These are phyloP conservation scores for Sonneratia caseolaris DNA, from an alignment of 345 rosid species.

Conservation along the genomic window DNA sequence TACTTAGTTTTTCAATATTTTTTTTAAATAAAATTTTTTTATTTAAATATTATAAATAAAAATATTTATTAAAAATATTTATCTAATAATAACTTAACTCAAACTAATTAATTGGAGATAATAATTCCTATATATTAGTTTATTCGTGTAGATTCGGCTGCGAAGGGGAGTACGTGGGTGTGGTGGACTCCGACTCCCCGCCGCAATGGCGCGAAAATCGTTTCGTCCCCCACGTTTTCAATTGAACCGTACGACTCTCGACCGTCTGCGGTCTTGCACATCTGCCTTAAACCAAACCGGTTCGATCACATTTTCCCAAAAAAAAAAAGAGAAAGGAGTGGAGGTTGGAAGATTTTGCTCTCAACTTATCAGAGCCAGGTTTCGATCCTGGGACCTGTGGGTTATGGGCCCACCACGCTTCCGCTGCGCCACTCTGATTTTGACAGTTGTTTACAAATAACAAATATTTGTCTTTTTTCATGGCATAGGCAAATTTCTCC, in stretches of 20 bases:
- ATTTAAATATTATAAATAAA: too few species aligned
- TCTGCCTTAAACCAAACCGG: background rate
- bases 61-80: too few species aligned
- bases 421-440: slow-evolving; percentile 86
- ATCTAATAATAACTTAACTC: too few species aligned
- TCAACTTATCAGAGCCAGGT: slow-evolving; percentile 44
- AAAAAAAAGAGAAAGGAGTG: background rate
- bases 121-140: too few species aligned
- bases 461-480: too few species aligned
- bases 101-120: too few species aligned
- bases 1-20: too few species aligned
- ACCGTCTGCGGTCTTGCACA: background rate
- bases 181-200: background rate
- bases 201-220: background rate
- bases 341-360: background rate
- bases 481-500: too few species aligned
- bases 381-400: slow-evolving; percentile 82
- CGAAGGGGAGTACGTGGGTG: background rate
- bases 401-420: slow-evolving; percentile 85
- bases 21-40: too few species aligned
- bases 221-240: too few species aligned
- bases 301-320: background rate
- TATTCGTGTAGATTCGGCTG: background rate
- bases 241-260: too few species aligned
- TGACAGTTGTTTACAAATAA: background rate